Evolutionary conservation across 2,329 filamentous ascomycete species (phyloP).

Genomic region (Tolypocladium sp.): DNA sequence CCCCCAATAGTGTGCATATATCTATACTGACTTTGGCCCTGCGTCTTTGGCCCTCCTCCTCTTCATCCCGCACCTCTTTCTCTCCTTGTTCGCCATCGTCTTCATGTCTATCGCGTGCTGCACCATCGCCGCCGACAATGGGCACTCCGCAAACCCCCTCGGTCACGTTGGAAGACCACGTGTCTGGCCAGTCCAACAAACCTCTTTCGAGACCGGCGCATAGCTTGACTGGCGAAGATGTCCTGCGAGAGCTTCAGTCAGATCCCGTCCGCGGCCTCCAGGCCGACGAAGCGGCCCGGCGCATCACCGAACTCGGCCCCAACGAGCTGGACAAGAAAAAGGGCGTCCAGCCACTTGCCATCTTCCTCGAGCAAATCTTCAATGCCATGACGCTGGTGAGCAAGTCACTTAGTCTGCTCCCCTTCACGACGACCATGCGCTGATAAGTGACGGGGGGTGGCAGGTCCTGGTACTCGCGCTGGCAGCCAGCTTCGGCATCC

Average conservation of each 20-base stretch:
- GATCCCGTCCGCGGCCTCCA: conserved; percentile 49
- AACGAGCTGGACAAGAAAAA: conserved; percentile 55
- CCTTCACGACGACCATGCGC: background rate
- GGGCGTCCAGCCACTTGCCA: conserved; percentile 52
- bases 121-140: background rate
- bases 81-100: background rate
- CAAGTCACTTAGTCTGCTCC: background rate
- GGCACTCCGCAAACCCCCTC: background rate
- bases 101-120: background rate
- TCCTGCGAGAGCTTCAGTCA: conserved; percentile 46
- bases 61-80: too few relatives aligned
- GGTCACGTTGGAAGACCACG: conserved; percentile 5
- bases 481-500: conserved; percentile 46
- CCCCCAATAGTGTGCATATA: background rate
- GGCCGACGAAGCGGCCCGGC: conserved; percentile 40
- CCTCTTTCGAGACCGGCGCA: conserved; percentile 55
- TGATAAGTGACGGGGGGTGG: background rate
- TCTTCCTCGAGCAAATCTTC: conserved; percentile 55
- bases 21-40: background rate
- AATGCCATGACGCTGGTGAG: conserved; percentile 60
- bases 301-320: conserved; percentile 48
- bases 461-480: conserved; percentile 47
- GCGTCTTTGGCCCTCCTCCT: background rate
- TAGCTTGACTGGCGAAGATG: conserved; percentile 40
- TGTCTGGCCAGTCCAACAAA: conserved; percentile 33